Base-by-base conservation (phyloP, 192 early-diverging fungal species). In the Entomortierella parvispora region DNA sequence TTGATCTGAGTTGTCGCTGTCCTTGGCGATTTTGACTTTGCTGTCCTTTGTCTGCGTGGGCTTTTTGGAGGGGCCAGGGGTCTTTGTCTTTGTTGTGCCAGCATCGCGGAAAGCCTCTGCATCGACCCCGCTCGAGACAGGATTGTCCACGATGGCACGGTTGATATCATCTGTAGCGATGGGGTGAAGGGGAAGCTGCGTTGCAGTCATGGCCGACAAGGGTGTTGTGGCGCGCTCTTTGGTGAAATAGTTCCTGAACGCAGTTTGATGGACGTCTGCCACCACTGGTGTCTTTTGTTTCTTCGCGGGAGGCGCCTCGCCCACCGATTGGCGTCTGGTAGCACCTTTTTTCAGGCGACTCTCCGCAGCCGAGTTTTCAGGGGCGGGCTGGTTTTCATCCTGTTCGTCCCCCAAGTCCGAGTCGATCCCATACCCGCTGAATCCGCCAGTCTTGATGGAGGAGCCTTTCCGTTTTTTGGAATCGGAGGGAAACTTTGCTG, bases 401-500 rank as follows among this genome's bases (percentile, higher is more conserved):
- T 74, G 71, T 18, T 65, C 63, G 5, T 66, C 63, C 2, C 34
- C 26, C 20, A 47, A 23, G 0, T 63, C 60, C 4, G 43, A 23
- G 22, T 42, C 25, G n/a, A 46, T 23, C 2, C 69, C 69, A 33
- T 63, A 71, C 55, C 58, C 51, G 10, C 25, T 40, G 56, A 58
- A 63, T 15, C 20, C 20, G 5, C 26, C 59, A n/a, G 23, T 23
- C 32, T 25, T 40, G 37, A 12, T 62, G 23, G 29, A 18, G 12
- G 44, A 2, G 8, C 31, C 22, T 28, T 66, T 74, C 49, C 63
- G 55, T 42, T 74, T 74, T 44, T 55, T 65, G 12, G 71, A 66
- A 40, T 40, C 37, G 12, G 37, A 40, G 5, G 5, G 37, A 40
- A 40, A 9, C 33, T 42, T 44, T 42, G 42, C n/a, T n/a, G 23